These are phyloP conservation scores for Lyophyllum atratum DNA, from an alignment of 768 basidiomycete genomes.

Conservation along the genomic window DNA sequence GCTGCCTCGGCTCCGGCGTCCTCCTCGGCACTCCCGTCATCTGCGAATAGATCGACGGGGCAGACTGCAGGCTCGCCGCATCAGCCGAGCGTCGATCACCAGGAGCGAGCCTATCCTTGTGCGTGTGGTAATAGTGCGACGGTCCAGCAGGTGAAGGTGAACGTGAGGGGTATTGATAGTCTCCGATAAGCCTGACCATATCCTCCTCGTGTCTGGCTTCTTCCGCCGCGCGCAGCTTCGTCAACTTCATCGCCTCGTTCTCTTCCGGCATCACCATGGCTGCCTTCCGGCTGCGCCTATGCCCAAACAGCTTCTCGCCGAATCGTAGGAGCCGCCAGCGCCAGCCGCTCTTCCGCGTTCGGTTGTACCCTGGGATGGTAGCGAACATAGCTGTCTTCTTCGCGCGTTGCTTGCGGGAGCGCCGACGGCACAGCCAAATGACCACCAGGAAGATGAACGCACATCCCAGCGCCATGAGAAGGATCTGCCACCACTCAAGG, in stretches of 20 bases:
- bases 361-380: conserved; percentile 39
- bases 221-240: conserved; percentile 19
- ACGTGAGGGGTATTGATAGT: conserved; percentile 16
- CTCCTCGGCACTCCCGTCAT: conserved; percentile 57
- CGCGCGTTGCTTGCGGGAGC: conserved; percentile 65
- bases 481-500: conserved; percentile 81
- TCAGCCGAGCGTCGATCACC: conserved; percentile 16
- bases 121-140: conserved; percentile 25
- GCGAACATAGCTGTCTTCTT: conserved; percentile 69
- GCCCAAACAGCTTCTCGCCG: conserved; percentile 62
- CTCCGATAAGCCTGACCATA: conserved; percentile 25
- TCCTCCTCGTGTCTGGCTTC: conserved; percentile 25
- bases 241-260: conserved; percentile 17
- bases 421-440: conserved; percentile 68
- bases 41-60: conserved; percentile 59
- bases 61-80: conserved; percentile 34
- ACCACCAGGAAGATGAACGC: conserved; percentile 75
- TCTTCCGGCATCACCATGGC: conserved; percentile 7
- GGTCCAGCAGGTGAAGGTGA: conserved; percentile 1
- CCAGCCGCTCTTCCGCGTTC: conserved; percentile 42
- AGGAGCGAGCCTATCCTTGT: conserved; percentile 16
- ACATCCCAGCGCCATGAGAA: conserved; percentile 80
- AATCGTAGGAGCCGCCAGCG: conserved; percentile 55
- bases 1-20: conserved; percentile 53
- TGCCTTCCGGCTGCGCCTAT: conserved; percentile 21